Evolutionary conservation across 2,329 filamentous ascomycete genomes (phyloP).

Genomic region (Aspergillus luchuensis): DNA sequence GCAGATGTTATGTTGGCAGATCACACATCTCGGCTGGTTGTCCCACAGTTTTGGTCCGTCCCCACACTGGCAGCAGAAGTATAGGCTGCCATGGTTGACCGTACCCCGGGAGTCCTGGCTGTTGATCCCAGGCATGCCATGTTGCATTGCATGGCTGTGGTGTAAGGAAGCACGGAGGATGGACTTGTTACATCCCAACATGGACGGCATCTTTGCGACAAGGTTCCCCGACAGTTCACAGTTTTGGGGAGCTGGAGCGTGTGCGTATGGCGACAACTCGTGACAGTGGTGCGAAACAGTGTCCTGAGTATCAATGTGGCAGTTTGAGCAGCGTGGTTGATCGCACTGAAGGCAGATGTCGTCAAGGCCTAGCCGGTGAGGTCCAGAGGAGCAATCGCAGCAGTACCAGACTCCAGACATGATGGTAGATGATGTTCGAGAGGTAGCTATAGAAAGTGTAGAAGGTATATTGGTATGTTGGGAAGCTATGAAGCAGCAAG

Average conservation of each 20-base stretch:
- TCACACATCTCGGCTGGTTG: constrained; percentile 35
- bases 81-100: constrained; percentile 29
- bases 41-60: constrained; percentile 45
- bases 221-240: background rate
- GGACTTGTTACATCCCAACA: background rate
- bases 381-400: constrained; percentile 2
- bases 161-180: background rate
- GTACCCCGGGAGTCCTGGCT: constrained; percentile 5
- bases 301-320: constrained; percentile 1
- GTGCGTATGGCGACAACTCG: constrained; percentile 6
- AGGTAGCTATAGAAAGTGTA: background rate
- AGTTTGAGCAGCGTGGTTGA: background rate
- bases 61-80: constrained; percentile 42
- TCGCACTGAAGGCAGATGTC: constrained; percentile 3
- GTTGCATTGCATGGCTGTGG: background rate
- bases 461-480: background rate
- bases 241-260: background rate
- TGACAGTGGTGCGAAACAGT: background rate
- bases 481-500: background rate
- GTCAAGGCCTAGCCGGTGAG: constrained; percentile 3
- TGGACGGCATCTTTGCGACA: background rate
- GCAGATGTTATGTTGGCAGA: constrained; percentile 38
- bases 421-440: background rate
- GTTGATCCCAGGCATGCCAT: constrained; percentile 1
- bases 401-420: constrained; percentile 9